Evolutionary conservation across 192 early-diverging fungal genomes (phyloP).

Genomic region (Coemansia sp.): DNA sequence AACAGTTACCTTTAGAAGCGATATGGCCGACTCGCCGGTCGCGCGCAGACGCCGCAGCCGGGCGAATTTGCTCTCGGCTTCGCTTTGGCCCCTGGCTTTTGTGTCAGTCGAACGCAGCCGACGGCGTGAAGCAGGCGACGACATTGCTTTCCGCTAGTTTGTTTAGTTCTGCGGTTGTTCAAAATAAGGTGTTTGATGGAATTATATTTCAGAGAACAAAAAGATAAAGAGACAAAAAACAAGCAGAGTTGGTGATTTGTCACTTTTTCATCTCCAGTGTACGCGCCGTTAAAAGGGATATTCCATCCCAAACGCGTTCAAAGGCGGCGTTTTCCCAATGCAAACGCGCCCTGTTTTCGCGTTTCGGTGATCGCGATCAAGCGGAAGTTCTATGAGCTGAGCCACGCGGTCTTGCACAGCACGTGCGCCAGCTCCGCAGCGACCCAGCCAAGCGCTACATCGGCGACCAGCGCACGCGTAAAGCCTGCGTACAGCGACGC

Average conservation of each 20-base stretch:
- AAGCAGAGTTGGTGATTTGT: too few species aligned
- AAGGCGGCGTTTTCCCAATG: not conserved
- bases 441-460: conserved; percentile 29
- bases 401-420: conserved; percentile 33
- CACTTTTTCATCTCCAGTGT: too few species aligned
- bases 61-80: conserved; percentile 36
- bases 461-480: conserved; percentile 8
- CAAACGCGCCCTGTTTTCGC: conserved; percentile 10
- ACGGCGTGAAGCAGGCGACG: conserved; percentile 24
- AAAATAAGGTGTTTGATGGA: not conserved
- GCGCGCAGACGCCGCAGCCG: conserved; percentile 46
- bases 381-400: not conserved
- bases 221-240: not conserved
- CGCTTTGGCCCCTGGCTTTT: conserved; percentile 7
- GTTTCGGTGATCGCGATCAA: not conserved
- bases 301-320: too few species aligned
- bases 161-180: not conserved
- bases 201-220: not conserved
- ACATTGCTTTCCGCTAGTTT: conserved; percentile 11
- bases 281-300: too few species aligned
- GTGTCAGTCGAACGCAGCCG: conserved; percentile 28
- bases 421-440: conserved; percentile 33
- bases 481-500: conserved; percentile 31
- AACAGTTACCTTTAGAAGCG: conserved; percentile 15
- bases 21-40: conserved; percentile 36